A percentile compares a stretch with the other conserved stretches of the same genome.
phyloP scores from a whole-genome alignment of 495 filamentous ascomycete species.

The Neurospora sp. region DNA sequence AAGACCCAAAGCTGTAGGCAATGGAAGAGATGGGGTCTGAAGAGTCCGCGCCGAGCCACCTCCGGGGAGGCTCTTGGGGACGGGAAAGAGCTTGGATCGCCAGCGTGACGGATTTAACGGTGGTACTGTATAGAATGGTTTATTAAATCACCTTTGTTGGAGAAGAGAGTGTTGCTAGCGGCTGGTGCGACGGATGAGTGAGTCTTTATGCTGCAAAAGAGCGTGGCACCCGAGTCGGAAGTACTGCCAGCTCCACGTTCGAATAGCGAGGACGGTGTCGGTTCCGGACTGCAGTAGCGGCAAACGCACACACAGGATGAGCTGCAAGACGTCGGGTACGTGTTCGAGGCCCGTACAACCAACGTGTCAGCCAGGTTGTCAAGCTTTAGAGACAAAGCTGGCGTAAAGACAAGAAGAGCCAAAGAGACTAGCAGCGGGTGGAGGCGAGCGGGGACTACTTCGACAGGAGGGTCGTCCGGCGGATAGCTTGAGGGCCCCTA shows the following conservation, averaged over 20 bases:
- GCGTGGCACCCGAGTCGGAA: conserved; percentile 2
- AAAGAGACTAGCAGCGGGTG: conserved; percentile 10
- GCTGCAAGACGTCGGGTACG: conserved; percentile 12
- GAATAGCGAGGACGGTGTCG: conserved; percentile 1
- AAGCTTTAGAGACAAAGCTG: neutral
- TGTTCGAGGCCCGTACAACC: conserved; percentile 8
- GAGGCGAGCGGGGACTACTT: conserved; percentile 3
- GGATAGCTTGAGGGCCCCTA: conserved; percentile 11
- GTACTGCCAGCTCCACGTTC: conserved; percentile 4
- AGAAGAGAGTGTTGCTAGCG: neutral
- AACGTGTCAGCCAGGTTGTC: conserved; percentile 8
- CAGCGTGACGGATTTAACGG: conserved; percentile 16
- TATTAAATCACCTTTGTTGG: conserved; percentile 1
- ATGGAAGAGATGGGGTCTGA: conserved; percentile 11
- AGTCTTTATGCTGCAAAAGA: conserved; percentile 7
- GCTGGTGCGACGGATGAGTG: neutral
- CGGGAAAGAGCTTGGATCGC: conserved; percentile 22
- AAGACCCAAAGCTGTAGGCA: conserved; percentile 8
- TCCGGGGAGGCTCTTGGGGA: conserved; percentile 15
- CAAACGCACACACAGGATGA: neutral
- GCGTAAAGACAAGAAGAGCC: neutral
- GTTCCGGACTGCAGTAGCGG: neutral
- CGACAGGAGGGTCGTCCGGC: conserved; percentile 10
- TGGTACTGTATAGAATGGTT: neutral
- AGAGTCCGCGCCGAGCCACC: conserved; percentile 13